A percentile compares a stretch with the other conserved stretches of the same genome.
Evolutionary conservation across 768 basidiomycete genomes (phyloP).

Genomic region (Inosperma sp.): DNA sequence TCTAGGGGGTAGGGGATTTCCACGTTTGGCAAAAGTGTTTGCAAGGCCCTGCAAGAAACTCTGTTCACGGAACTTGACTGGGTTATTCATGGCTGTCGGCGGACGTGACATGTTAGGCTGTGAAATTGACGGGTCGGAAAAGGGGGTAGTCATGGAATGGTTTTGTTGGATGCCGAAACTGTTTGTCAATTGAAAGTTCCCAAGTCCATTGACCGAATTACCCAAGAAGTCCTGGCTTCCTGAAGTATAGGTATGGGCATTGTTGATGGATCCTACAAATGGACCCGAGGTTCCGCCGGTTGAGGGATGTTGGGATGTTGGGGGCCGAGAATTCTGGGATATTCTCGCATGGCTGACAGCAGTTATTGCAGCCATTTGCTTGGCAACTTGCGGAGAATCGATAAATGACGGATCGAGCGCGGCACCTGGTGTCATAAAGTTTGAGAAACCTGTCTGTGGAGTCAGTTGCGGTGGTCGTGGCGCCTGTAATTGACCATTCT

Average conservation of each 20-base stretch:
- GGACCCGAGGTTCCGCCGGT: constrained; percentile 58
- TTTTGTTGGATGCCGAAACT: constrained; percentile 35
- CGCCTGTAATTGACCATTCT: constrained; percentile 40
- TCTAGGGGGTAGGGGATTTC: constrained; percentile 68
- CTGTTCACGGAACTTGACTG: constrained; percentile 52
- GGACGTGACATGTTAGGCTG: constrained; percentile 37
- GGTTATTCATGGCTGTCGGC: constrained; percentile 29
- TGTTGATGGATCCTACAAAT: constrained; percentile 60
- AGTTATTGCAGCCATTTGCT: constrained; percentile 77
- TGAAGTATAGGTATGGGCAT: constrained; percentile 40
- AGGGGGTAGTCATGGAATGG: constrained; percentile 34
- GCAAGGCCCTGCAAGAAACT: constrained; percentile 60
- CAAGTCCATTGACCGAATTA: constrained; percentile 33
- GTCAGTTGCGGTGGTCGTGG: constrained; percentile 25
- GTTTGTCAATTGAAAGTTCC: constrained; percentile 44
- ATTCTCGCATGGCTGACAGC: constrained; percentile 59
- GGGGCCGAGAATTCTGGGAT: constrained; percentile 45
- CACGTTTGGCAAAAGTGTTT: constrained; percentile 50
- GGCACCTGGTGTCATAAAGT: constrained; percentile 29
- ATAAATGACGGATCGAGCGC: constrained; percentile 46
- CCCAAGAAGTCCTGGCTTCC: constrained; percentile 41
- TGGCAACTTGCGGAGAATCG: constrained; percentile 64
- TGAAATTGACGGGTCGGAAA: constrained; percentile 40
- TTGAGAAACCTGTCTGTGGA: constrained; percentile 29
- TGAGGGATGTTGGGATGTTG: constrained; percentile 30